These are phyloP conservation scores for Talaromyces sp. DNA, from an alignment of 2,329 filamentous ascomycete genomes.

Conservation along the genomic window DNA sequence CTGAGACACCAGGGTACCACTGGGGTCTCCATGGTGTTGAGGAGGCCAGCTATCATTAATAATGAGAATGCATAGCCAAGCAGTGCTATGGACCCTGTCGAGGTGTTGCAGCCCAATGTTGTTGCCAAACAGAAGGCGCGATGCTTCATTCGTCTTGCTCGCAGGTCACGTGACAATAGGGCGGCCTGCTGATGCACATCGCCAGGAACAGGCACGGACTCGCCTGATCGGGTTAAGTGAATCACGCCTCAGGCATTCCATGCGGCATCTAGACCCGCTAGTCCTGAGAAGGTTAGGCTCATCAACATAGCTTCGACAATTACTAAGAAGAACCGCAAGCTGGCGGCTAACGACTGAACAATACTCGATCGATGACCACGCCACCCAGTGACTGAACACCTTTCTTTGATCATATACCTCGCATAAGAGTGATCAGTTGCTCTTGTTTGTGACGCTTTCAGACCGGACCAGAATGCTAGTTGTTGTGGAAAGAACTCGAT, in stretches of 20 bases:
- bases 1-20: not conserved
- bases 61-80: not conserved
- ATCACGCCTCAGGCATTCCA: not conserved
- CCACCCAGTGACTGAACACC: not conserved
- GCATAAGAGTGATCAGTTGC: not conserved
- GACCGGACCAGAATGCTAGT: constrained; percentile 14
- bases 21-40: not conserved
- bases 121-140: constrained; percentile 17
- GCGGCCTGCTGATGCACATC: not conserved
- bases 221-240: not conserved
- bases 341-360: not conserved
- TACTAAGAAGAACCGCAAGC: not conserved
- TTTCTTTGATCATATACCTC: not conserved
- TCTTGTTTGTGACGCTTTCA: not conserved
- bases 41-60: constrained; percentile 1
- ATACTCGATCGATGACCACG: not conserved
- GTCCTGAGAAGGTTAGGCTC: not conserved
- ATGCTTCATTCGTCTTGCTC: constrained; percentile 2
- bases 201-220: constrained; percentile 11
- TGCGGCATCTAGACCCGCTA: not conserved
- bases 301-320: not conserved
- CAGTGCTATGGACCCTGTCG: not conserved
- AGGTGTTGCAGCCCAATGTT: constrained; percentile 19
- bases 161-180: not conserved
- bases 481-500: not conserved